Evolutionary conservation across 352 stramenopile genomes (phyloP), one percentile per base, ranked within the genome.

Genomic region (Globisporangium nagaii): DNA sequence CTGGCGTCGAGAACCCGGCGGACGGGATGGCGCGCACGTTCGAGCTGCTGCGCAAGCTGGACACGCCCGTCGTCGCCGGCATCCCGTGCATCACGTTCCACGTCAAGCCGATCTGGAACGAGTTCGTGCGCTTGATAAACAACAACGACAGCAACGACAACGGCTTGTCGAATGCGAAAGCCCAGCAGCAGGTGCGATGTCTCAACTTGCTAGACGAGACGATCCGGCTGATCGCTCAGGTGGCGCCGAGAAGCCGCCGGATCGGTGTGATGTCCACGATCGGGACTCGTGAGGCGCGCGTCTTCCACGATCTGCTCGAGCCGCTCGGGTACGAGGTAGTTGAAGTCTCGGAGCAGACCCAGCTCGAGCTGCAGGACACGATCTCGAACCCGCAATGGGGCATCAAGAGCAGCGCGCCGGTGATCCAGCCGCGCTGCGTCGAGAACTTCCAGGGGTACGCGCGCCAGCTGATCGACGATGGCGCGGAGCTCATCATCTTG

Each of bases 81-180:
- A 57, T 84, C n/a, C 62, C 73, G 20, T 84, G 73, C 56, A 71
- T 75, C 56, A 80, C 73, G 5, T 84, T 84, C 58, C 73, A 84
- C 53, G 67, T 62, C 10, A 42, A 60, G 11, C 60, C 65, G 2
- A 84, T 80, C 56, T 84, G 70, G 70, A 49, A 65, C 45, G 63
- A 66, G 36, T 84, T 75, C 31, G 43, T 39, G 28, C 61, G 53
- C 24, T 54, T 68, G 46, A 58, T 54, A 17, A 15, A 34, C 3
- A n/a, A 36, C 1, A 17, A 17, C 3, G 9, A 24, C 9, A 35
- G 17, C 17, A 37, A 25, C 35, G 47, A 39, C 22, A 39, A 30
- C 12, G 34, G n/a, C n/a, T n/a, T n/a, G n/a, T n/a, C 31, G 31
- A 37, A 2, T 3, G 1, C 9, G 5, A 44, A 28, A 22, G 13